A percentile compares a stretch with the other conserved stretches of the same genome.
Conservation (phyloP, 139 green algal species). For the Picochlorum sp. region DNA sequence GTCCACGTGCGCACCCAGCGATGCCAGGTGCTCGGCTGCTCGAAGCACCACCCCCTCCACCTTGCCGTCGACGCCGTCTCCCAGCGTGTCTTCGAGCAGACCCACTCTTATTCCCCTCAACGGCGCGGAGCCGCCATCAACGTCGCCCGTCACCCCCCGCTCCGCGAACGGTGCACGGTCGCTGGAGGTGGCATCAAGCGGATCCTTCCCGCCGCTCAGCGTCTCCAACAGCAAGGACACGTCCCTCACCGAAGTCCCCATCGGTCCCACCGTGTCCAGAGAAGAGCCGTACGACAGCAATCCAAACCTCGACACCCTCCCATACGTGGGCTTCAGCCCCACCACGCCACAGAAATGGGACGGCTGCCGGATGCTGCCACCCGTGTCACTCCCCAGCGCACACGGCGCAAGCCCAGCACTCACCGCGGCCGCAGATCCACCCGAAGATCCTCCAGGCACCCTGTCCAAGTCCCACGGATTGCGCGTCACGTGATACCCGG, state of each 20-base stretch:
- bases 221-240: constrained; percentile 66
- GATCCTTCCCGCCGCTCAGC: constrained; percentile 67
- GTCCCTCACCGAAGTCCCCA: constrained; percentile 78
- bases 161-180: constrained; percentile 11
- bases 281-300: constrained; percentile 92
- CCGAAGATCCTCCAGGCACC: constrained; percentile 90
- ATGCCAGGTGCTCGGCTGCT: constrained; percentile 52
- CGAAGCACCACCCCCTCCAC: constrained; percentile 16
- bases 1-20: constrained; percentile 62
- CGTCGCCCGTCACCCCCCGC: constrained; percentile 20
- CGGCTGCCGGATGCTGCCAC: constrained; percentile 88
- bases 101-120: constrained; percentile 55
- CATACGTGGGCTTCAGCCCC: constrained; percentile 96
- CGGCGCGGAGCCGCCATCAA: constrained; percentile 31
- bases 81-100: constrained; percentile 74
- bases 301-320: constrained; percentile 77
- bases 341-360: constrained; percentile 93
- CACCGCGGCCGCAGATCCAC: constrained; percentile 89
- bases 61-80: constrained; percentile 56
- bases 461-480: constrained; percentile 72
- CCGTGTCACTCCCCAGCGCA: constrained; percentile 87
- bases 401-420: constrained; percentile 59
- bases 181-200: constrained; percentile 57
- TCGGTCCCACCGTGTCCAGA: constrained; percentile 79
- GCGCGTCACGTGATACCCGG: constrained; percentile 50